These are phyloP conservation scores for Chaetomium sp. DNA, from an alignment of 2,329 filamentous ascomycete genomes.

Conservation along the genomic window DNA sequence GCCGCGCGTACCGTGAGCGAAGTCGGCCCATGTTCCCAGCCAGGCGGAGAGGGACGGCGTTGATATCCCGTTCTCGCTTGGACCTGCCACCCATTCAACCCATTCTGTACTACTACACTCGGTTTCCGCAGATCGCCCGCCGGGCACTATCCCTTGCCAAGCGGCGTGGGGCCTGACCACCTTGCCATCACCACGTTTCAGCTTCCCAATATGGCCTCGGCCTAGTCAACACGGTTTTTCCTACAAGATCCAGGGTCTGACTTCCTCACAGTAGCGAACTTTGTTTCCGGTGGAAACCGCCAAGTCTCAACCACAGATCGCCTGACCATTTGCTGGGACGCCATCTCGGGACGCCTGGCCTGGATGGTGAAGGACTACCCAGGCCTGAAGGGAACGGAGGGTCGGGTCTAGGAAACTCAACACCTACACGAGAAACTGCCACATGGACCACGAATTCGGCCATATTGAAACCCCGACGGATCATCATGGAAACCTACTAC, in stretches of 20 bases:
- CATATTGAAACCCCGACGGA: neutral
- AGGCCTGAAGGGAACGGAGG: constrained; percentile 9
- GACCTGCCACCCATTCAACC: constrained; percentile 9
- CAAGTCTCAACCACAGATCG: neutral
- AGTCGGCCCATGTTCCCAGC: constrained; percentile 3
- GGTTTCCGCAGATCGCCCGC: constrained; percentile 5
- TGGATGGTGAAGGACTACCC: constrained; percentile 11
- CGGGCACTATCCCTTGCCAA: constrained; percentile 11
- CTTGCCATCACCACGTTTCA: constrained; percentile 32
- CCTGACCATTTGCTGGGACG: neutral
- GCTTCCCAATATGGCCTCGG: constrained; percentile 14
- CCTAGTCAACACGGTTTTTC: constrained; percentile 1
- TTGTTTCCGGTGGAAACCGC: neutral
- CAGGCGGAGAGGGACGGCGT: neutral
- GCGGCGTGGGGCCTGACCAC: constrained; percentile 15
- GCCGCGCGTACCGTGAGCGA: constrained; percentile 6
- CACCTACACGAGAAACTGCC: neutral
- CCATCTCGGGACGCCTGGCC: neutral
- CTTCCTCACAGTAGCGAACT: constrained; percentile 13
- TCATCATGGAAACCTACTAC: constrained; percentile 89
- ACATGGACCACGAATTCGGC: neutral
- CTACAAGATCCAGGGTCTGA: constrained; percentile 20
- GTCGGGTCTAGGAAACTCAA: neutral
- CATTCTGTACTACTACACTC: neutral
- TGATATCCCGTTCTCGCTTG: neutral